Percentiles rank a stretch among this genome's conserved stretches.
Conservation (phyloP, 192 early-diverging fungal genomes). For the Gigaspora rosea region DNA sequence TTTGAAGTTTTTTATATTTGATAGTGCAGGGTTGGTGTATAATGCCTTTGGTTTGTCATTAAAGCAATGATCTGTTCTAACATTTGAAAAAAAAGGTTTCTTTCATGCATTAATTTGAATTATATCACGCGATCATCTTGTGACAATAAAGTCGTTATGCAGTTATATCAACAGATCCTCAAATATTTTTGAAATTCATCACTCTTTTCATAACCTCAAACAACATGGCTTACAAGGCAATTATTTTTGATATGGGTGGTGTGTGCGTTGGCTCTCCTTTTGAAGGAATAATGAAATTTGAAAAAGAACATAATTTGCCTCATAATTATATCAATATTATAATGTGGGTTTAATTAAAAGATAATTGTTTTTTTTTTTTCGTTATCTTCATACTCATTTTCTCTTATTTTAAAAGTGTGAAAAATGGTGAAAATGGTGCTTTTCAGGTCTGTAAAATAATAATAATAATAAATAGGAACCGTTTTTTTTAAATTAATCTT, state of each 20-base stretch:
- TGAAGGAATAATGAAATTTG: constrained; percentile 71
- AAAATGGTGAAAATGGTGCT: constrained; percentile 45
- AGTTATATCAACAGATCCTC: too few species aligned
- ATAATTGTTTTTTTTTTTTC: too few species aligned
- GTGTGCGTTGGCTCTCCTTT: constrained; percentile 81
- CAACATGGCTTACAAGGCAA: constrained; percentile 54
- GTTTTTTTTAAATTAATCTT: background rate
- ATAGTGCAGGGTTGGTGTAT: too few species aligned
- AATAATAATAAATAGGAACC: background rate
- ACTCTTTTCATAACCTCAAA: background rate
- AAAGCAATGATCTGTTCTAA: too few species aligned
- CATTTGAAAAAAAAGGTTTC: too few species aligned
- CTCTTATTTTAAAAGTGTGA: constrained; percentile 31
- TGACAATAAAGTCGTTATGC: too few species aligned
- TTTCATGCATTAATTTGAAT: too few species aligned
- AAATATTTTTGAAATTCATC: too few species aligned
- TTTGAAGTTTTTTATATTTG: too few species aligned
- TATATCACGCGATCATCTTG: too few species aligned
- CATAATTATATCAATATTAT: constrained; percentile 83
- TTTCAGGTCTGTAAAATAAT: constrained; percentile 43
- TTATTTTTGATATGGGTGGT: constrained; percentile 87
- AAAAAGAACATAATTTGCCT: constrained; percentile 65
- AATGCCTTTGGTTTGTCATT: too few species aligned
- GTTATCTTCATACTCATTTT: background rate
- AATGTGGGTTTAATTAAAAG: constrained; percentile 49